Conservation (phyloP, 2,329 filamentous ascomycete genomes). For the Paecilomyces sp. region DNA sequence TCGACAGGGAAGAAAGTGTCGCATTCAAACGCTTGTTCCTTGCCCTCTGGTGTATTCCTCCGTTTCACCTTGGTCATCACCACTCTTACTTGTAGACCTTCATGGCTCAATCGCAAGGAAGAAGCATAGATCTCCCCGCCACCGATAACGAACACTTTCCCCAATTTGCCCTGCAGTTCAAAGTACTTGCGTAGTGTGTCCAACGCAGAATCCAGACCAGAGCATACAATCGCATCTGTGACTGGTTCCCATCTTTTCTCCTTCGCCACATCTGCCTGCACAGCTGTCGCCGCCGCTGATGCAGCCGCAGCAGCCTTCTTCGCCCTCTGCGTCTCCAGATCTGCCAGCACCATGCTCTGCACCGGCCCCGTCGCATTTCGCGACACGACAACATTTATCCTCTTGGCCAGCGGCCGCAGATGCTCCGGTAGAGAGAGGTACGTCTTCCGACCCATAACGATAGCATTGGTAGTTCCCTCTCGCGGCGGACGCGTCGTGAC, state of each 20-base stretch:
- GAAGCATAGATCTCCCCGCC: constrained; percentile 77
- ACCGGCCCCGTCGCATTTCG: constrained; percentile 26
- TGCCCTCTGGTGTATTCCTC: constrained; percentile 7
- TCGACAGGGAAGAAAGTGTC: constrained; percentile 43
- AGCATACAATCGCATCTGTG: constrained; percentile 44
- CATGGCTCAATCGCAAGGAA: constrained; percentile 44
- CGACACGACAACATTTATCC: constrained; percentile 77
- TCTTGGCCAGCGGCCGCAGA: constrained; percentile 71
- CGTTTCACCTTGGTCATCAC: constrained; percentile 35
- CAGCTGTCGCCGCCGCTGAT: neutral
- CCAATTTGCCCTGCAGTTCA: constrained; percentile 28
- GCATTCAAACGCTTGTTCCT: constrained; percentile 32
- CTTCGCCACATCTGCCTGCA: constrained; percentile 5
- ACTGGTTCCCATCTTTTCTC: constrained; percentile 9
- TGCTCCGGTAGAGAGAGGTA: constrained; percentile 80
- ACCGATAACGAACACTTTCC: constrained; percentile 77
- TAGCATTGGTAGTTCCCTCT: constrained; percentile 51
- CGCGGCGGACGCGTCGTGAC: constrained; percentile 61
- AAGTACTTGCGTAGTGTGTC: constrained; percentile 24
- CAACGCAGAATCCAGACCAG: constrained; percentile 54
- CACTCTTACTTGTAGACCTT: constrained; percentile 19
- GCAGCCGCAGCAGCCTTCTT: constrained; percentile 9
- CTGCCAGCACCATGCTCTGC: constrained; percentile 22
- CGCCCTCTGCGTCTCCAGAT: constrained; percentile 23
- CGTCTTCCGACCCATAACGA: constrained; percentile 97